Evolutionary conservation across 164 flowering plant species (phyloP).

Genomic region (Saururus chinensis): DNA sequence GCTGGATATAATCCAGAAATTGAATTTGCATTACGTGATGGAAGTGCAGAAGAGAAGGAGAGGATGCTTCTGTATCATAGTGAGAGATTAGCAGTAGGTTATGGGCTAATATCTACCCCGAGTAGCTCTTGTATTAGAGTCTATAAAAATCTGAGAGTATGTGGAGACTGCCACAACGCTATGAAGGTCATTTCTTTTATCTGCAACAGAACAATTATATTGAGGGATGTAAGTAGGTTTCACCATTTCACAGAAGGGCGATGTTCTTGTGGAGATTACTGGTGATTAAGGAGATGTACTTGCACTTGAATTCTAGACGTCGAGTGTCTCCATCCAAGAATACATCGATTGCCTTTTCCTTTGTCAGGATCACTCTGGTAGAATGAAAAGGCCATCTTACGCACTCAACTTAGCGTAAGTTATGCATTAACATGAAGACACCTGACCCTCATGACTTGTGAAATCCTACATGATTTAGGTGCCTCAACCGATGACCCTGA

Average conservation of each 20-base stretch:
- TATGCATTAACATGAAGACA: too few relatives aligned
- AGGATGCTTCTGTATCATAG: constrained; percentile 8
- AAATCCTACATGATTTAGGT: too few relatives aligned
- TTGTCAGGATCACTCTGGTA: too few relatives aligned
- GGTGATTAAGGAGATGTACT: constrained; percentile 2
- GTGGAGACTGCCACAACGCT: constrained; percentile 15
- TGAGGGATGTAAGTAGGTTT: constrained; percentile 12
- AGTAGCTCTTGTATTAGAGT: constrained; percentile 3
- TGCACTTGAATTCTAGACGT: too few relatives aligned
- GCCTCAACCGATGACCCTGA: too few relatives aligned
- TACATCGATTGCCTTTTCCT: too few relatives aligned
- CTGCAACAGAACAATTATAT: constrained; percentile 3
- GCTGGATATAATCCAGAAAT: constrained; percentile 9
- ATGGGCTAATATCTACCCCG: constrained; percentile 7
- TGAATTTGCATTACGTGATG: constrained; percentile 4
- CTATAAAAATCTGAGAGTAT: constrained; percentile 14
- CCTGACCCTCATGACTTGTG: too few relatives aligned
- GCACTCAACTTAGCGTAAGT: too few relatives aligned
- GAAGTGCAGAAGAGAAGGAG: constrained; percentile 7
- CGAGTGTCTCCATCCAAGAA: too few relatives aligned
- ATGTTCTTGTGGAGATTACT: constrained; percentile 17
- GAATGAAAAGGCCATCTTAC: too few relatives aligned
- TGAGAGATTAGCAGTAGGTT: constrained; percentile 11
- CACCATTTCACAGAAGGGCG: constrained; percentile 11
- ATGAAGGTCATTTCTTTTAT: constrained; percentile 7